Evolutionary conservation across 768 basidiomycete genomes (phyloP).

Genomic region (Suillus bovinus): DNA sequence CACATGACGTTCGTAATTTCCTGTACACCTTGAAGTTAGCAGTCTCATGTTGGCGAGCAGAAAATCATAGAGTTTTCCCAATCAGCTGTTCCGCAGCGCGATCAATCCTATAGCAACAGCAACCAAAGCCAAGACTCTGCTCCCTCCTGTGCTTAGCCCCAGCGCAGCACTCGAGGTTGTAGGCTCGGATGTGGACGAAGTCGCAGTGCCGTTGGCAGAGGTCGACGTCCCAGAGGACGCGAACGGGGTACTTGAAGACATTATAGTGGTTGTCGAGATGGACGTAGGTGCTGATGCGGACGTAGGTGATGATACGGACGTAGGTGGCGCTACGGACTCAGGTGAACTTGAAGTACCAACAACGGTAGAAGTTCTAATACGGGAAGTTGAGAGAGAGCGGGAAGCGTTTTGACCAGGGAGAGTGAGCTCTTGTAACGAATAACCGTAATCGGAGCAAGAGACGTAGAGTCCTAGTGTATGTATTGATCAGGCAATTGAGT

Average conservation of each 20-base stretch:
- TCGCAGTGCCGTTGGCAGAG: background rate
- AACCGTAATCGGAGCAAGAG: conserved; percentile 29
- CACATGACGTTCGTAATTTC: no score
- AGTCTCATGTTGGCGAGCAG: background rate
- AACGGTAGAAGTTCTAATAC: background rate
- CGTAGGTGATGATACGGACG: background rate
- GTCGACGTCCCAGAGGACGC: background rate
- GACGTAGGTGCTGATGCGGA: background rate
- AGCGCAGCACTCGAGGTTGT: background rate
- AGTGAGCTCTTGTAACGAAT: conserved; percentile 22
- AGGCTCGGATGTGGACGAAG: background rate
- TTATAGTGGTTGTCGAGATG: background rate
- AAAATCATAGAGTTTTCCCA: background rate
- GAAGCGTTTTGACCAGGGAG: conserved; percentile 27
- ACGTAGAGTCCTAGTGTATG: conserved; percentile 21
- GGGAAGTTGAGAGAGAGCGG: conserved; percentile 10
- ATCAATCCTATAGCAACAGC: background rate
- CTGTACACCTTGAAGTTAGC: background rate
- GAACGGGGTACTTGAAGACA: background rate
- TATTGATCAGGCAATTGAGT: background rate
- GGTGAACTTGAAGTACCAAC: background rate
- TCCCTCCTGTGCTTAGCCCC: background rate
- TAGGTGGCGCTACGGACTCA: background rate
- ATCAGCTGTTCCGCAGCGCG: background rate
- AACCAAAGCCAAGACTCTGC: background rate